Evolutionary conservation across 257 asterid species (phyloP).

Genomic region (Solanum lycopersicoides): DNA sequence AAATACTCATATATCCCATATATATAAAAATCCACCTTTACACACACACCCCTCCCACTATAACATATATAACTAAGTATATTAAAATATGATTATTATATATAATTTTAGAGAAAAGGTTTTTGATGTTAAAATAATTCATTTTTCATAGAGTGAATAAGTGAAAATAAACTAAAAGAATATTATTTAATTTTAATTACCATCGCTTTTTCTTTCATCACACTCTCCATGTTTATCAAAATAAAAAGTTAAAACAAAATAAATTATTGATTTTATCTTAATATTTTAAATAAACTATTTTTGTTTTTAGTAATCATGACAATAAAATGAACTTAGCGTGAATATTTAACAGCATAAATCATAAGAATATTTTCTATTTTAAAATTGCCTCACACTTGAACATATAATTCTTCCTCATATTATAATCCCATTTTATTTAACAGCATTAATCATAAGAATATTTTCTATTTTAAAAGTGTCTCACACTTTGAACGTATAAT

Average conservation of each 20-base stretch:
- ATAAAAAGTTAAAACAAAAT: neutral
- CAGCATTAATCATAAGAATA: too few species aligned
- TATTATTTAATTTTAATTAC: neutral
- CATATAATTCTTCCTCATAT: neutral
- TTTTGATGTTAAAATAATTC: neutral
- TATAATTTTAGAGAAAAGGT: neutral
- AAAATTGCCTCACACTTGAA: neutral
- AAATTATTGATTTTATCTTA: neutral
- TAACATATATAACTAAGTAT: too few species aligned
- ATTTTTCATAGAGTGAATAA: neutral
- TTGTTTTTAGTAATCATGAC: neutral
- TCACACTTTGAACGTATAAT: too few species aligned
- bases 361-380: neutral
- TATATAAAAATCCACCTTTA: neutral
- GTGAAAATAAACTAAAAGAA: rapidly evolving
- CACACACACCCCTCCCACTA: neutral
- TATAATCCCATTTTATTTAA: neutral
- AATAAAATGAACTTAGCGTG: neutral
- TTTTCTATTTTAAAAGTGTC: too few species aligned
- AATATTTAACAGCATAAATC: neutral
- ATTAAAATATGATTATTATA: neutral
- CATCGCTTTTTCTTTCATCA: neutral
- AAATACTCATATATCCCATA: neutral
- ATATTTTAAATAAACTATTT: neutral
- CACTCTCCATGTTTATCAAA: neutral